phyloP scores from a whole-genome alignment of 169 alveolate species.

The Plasmodium relictum region DNA sequence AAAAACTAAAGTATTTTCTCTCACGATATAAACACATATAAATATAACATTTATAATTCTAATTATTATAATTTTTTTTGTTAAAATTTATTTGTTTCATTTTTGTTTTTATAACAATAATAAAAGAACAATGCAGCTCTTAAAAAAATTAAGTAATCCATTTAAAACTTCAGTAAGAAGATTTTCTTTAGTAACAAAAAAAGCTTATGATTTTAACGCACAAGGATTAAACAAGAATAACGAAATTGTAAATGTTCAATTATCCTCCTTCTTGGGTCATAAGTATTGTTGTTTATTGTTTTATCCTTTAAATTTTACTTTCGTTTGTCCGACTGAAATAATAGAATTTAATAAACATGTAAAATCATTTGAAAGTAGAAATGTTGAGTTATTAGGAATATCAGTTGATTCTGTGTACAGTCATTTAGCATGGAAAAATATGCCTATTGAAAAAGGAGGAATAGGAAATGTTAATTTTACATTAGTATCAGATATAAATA shows the following conservation, averaged over 20 bases:
- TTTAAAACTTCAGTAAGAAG: slow-evolving; percentile 26
- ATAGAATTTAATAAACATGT: slow-evolving; percentile 84
- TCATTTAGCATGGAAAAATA: slow-evolving; percentile 86
- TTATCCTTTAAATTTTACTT: slow-evolving; percentile 87
- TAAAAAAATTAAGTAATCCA: slow-evolving; percentile 12
- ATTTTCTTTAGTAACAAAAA: slow-evolving; percentile 78
- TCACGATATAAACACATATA: too few relatives aligned
- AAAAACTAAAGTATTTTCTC: too few relatives aligned
- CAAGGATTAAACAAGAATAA: slow-evolving; percentile 79
- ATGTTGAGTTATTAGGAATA: slow-evolving; percentile 84
- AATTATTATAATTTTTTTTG: neutral
- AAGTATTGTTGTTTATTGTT: slow-evolving; percentile 83
- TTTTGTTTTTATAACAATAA: neutral
- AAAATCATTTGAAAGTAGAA: slow-evolving; percentile 80
- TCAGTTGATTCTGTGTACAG: slow-evolving; percentile 87
- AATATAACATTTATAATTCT: too few relatives aligned
- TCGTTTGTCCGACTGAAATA: slow-evolving; percentile 89
- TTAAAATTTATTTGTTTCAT: neutral
- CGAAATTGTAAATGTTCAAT: slow-evolving; percentile 78
- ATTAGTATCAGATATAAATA: slow-evolving; percentile 84
- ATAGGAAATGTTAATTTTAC: slow-evolving; percentile 83
- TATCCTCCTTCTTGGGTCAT: slow-evolving; percentile 79
- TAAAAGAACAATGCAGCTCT: slow-evolving; percentile 8
- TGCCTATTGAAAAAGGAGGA: slow-evolving; percentile 85
- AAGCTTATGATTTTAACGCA: slow-evolving; percentile 80